phyloP scores from a whole-genome alignment of 2,329 filamentous ascomycete genomes.

The Sphaerulina vaccinii region DNA sequence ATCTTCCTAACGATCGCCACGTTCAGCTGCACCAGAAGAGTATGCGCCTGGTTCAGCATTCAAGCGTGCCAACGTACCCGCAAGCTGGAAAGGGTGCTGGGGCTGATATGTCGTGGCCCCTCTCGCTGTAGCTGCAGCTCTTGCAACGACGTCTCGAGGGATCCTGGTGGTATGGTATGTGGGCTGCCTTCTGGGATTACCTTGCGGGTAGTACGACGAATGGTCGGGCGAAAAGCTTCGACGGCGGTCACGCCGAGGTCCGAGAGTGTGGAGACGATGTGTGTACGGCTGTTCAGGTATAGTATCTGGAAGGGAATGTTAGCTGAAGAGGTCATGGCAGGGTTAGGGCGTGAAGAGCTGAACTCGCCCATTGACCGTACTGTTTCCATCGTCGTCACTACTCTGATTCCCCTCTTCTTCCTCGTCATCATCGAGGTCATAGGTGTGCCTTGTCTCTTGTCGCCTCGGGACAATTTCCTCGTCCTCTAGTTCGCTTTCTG shows the following conservation, averaged over 20 bases:
- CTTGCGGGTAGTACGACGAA: neutral
- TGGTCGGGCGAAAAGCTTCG: conserved; percentile 10
- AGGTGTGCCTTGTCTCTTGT: neutral
- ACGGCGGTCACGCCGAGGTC: conserved; percentile 18
- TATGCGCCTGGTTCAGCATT: conserved; percentile 10
- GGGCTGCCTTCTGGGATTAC: neutral
- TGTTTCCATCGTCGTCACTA: conserved; percentile 17
- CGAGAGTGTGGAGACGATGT: conserved; percentile 20
- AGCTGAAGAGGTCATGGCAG: conserved; percentile 6
- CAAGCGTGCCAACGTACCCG: conserved; percentile 22
- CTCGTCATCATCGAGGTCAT: neutral
- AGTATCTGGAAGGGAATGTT: conserved; percentile 18
- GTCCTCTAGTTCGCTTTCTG: conserved; percentile 12
- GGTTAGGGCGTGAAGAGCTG: conserved; percentile 9
- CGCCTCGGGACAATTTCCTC: conserved; percentile 11
- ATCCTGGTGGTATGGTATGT: conserved; percentile 1
- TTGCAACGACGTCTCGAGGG: conserved; percentile 3
- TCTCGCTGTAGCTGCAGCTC: conserved; percentile 8
- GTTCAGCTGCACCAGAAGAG: neutral
- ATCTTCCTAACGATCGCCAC: neutral
- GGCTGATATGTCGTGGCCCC: conserved; percentile 1
- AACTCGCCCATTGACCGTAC: conserved; percentile 30
- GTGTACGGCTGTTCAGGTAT: conserved; percentile 14
- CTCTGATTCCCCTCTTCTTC: too few species aligned
- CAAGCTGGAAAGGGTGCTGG: conserved; percentile 27